phyloP scores from a whole-genome alignment of 1,139 yeast genomes.

The Meyerozyma athensensis region DNA sequence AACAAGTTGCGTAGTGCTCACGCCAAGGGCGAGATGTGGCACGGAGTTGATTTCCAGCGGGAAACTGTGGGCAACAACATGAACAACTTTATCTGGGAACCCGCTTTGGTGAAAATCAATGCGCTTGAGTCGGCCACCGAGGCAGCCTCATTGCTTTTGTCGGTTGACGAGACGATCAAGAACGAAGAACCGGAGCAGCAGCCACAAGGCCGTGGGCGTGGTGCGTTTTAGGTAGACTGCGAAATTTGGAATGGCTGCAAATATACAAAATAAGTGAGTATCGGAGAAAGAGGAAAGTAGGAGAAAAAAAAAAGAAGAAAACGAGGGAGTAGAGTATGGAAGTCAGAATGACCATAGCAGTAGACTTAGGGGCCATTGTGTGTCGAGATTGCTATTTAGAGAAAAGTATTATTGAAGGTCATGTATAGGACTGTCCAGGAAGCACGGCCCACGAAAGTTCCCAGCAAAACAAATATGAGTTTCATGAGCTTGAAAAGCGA shows the following conservation, averaged over 20 bases:
- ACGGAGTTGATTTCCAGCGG: constrained; percentile 84
- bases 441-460: no score
- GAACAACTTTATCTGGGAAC: constrained; percentile 94
- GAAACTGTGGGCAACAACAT: constrained; percentile 84
- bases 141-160: constrained; percentile 86
- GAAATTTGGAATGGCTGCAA: background rate
- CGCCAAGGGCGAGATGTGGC: constrained; percentile 88
- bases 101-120: constrained; percentile 87
- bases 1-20: constrained; percentile 90
- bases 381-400: no score
- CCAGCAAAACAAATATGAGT: no score
- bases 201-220: constrained; percentile 55
- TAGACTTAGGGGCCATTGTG: no score
- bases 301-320: background rate
- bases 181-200: constrained; percentile 64
- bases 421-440: no score
- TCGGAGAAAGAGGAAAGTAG: background rate
- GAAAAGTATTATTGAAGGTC: no score
- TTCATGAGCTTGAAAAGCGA: no score
- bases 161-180: constrained; percentile 93
- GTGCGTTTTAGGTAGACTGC: constrained; percentile 17
- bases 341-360: no score
- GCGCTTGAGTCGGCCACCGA: constrained; percentile 97
- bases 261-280: background rate
- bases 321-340: background rate